A percentile compares a stretch with the other conserved stretches of the same genome.
Conservation (phyloP, 371 early-diverging fungal genomes). For the Mucor piriformis region DNA sequence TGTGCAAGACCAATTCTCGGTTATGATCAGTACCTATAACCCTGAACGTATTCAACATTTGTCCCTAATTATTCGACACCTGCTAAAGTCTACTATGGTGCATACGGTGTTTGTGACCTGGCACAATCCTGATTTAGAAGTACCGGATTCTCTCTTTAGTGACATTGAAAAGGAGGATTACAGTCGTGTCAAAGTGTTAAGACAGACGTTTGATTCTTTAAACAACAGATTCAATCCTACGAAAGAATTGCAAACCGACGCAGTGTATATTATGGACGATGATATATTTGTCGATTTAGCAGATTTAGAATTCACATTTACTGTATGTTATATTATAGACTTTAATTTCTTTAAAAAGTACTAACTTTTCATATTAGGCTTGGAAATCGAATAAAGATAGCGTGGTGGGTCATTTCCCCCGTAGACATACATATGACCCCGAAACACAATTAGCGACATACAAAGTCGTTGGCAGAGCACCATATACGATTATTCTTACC, state of each 20-base stretch:
- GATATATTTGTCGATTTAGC: constrained; percentile 38
- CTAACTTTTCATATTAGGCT: constrained; percentile 15
- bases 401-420: constrained; percentile 50
- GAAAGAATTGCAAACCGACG: constrained; percentile 29
- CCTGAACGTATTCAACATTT: constrained; percentile 51
- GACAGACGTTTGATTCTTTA: constrained; percentile 44
- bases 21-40: constrained; percentile 51
- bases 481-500: constrained; percentile 46
- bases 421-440: constrained; percentile 36
- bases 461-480: constrained; percentile 20
- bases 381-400: constrained; percentile 37
- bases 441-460: constrained; percentile 25
- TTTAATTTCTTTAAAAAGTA: no score
- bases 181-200: constrained; percentile 31
- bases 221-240: constrained; percentile 52
- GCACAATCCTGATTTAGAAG: constrained; percentile 47
- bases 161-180: constrained; percentile 8
- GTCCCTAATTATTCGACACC: constrained; percentile 35
- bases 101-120: constrained; percentile 52
- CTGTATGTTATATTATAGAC: constrained; percentile 18
- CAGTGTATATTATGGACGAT: constrained; percentile 51
- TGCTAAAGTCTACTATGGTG: constrained; percentile 28
- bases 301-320: constrained; percentile 41
- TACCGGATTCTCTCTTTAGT: constrained; percentile 26
- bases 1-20: constrained; percentile 42